A percentile compares a stretch with the other conserved stretches of the same genome.
Evolutionary conservation across 192 early-diverging fungal species (phyloP).

Genomic region (Coemansia aciculifera): DNA sequence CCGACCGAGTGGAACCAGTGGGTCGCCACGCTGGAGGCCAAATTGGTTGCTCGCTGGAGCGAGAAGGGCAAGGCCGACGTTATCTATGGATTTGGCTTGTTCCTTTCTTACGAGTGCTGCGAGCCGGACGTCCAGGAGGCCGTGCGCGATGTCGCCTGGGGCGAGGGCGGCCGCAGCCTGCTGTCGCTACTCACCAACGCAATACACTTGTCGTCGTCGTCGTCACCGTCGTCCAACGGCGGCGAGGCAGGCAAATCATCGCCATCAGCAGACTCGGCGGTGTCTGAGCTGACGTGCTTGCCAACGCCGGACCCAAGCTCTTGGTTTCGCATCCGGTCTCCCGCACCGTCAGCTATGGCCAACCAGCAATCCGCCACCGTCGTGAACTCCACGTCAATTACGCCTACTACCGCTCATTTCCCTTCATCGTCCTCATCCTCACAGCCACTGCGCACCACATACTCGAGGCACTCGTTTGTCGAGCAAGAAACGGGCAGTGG

Average conservation of each 20-base stretch:
- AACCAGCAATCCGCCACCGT: slow-evolving; percentile 11
- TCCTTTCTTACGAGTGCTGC: slow-evolving; percentile 55
- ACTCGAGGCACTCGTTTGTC: slow-evolving; percentile 14
- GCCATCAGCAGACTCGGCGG: slow-evolving; percentile 50
- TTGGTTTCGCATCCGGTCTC: slow-evolving; percentile 49
- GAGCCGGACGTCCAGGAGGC: slow-evolving; percentile 46
- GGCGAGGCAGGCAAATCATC: slow-evolving; percentile 34
- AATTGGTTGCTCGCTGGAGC: slow-evolving; percentile 55
- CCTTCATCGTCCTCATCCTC: slow-evolving; percentile 2
- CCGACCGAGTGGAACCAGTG: slow-evolving; percentile 59
- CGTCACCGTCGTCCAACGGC: slow-evolving; percentile 1
- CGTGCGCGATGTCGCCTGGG: slow-evolving; percentile 54
- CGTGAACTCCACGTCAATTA: slow-evolving; percentile 33
- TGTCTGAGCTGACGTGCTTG: slow-evolving; percentile 47
- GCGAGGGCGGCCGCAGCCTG: slow-evolving; percentile 51
- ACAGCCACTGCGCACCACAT: slow-evolving; percentile 6
- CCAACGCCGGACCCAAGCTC: slow-evolving; percentile 52
- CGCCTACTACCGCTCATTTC: slow-evolving; percentile 37
- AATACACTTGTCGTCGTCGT: slow-evolving; percentile 28
- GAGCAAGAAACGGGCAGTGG: slow-evolving; percentile 7
- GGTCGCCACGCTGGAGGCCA: slow-evolving; percentile 57
- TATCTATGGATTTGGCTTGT: slow-evolving; percentile 51
- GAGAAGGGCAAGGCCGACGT: slow-evolving; percentile 53
- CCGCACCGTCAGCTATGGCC: slow-evolving; percentile 11
- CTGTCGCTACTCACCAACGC: slow-evolving; percentile 46